These are phyloP conservation scores for Trebouxia gelatinosa DNA, from an alignment of 163 green algal genomes.

Conservation along the genomic window DNA sequence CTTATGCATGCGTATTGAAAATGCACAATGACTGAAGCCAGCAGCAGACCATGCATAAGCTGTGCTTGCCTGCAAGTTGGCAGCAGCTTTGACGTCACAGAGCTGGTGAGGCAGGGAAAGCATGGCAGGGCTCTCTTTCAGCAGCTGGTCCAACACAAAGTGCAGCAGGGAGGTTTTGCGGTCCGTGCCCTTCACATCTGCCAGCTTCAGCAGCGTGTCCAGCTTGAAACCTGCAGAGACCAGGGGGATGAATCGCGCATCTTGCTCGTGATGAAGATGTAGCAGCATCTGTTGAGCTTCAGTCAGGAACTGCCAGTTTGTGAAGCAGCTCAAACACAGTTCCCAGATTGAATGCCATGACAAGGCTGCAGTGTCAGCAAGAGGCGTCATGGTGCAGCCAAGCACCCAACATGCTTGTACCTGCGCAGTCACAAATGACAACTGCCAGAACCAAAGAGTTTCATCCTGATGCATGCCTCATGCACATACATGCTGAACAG, in stretches of 20 bases:
- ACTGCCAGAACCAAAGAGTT: neutral
- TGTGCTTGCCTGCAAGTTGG: constrained; percentile 50
- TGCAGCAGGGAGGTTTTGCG: constrained; percentile 76
- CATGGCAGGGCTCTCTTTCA: constrained; percentile 40
- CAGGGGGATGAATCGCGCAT: no score
- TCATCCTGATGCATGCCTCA: no score
- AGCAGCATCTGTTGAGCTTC: neutral
- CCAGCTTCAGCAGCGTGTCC: constrained; percentile 62
- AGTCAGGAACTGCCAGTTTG: neutral
- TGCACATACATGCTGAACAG: no score
- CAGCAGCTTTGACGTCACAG: constrained; percentile 48
- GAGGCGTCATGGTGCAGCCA: no score
- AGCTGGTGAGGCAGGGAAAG: constrained; percentile 49
- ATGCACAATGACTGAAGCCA: no score
- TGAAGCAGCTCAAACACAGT: neutral
- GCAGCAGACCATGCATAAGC: neutral
- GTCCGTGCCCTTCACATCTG: constrained; percentile 68
- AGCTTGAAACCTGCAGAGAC: constrained; percentile 63
- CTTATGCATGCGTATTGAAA: neutral
- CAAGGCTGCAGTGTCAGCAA: neutral
- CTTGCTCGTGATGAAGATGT: neutral
- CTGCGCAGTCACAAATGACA: no score
- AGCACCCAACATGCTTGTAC: no score
- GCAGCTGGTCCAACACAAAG: constrained; percentile 67
- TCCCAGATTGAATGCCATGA: neutral